A percentile compares a stretch with the other conserved stretches of the same genome.
These are phyloP conservation scores for Paratinospora sagittata DNA, from an alignment of 164 flowering plant species.

Conservation along the genomic window DNA sequence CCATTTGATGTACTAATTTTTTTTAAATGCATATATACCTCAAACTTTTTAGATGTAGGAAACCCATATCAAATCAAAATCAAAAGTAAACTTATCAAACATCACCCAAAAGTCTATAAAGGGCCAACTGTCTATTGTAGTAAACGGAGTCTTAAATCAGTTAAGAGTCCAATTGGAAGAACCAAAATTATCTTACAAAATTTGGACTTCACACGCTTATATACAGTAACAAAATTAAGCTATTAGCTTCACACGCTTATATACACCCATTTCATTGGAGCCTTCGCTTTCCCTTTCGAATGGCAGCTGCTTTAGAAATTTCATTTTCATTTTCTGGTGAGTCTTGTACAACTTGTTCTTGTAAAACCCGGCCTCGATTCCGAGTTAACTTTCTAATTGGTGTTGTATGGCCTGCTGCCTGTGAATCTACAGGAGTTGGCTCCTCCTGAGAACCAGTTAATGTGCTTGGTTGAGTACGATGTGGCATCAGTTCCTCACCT, in stretches of 20 bases:
- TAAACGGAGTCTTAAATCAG: not conserved
- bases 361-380: slow-evolving; percentile 27
- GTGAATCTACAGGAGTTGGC: not conserved
- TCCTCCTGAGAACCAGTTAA: slow-evolving; percentile 8
- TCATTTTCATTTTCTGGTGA: slow-evolving; percentile 38
- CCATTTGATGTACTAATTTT: too few relatives aligned
- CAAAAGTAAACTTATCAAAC: not conserved
- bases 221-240: not conserved
- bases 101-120: not conserved
- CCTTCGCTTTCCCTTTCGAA: slow-evolving; percentile 49
- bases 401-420: slow-evolving; percentile 12
- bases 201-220: not conserved
- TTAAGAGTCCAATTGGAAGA: not conserved
- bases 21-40: too few relatives aligned
- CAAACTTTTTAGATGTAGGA: too few relatives aligned
- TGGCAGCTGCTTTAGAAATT: slow-evolving; percentile 22
- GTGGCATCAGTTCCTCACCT: slow-evolving; percentile 20
- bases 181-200: not conserved
- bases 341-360: slow-evolving; percentile 53
- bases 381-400: slow-evolving; percentile 29
- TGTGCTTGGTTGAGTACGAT: not conserved
- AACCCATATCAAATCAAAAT: too few relatives aligned
- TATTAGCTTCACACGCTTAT: not conserved
- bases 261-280: slow-evolving; percentile 17
- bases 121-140: not conserved